Percentiles rank a stretch among this genome's conserved stretches.
Evolutionary conservation across 2,329 filamentous ascomycete genomes (phyloP).

Genomic region (Calonectria honghensis): DNA sequence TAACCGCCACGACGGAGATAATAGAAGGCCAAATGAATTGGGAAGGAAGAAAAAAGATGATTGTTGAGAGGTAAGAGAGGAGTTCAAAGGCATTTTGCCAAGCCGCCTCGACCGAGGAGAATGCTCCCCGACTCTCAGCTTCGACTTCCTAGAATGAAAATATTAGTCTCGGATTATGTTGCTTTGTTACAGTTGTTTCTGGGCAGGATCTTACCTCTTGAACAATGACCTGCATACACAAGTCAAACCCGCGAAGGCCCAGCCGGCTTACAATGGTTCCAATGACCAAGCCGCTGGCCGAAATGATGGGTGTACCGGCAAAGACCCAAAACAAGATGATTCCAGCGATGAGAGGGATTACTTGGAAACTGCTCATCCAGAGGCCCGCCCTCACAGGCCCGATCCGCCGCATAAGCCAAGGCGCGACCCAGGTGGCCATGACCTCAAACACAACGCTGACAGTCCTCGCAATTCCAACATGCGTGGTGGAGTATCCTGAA

Average conservation of each 20-base stretch:
- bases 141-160: slow-evolving; percentile 67
- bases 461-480: slow-evolving; percentile 71
- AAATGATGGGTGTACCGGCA: slow-evolving; percentile 53
- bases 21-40: slow-evolving; percentile 78
- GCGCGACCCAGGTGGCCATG: slow-evolving; percentile 75
- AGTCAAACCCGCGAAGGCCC: slow-evolving; percentile 76
- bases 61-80: slow-evolving; percentile 77
- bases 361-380: slow-evolving; percentile 81
- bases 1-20: slow-evolving; percentile 72
- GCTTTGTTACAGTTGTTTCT: background rate
- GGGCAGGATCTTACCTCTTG: slow-evolving; percentile 69
- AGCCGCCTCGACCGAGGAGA: slow-evolving; percentile 79
- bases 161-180: background rate
- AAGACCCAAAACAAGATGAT: slow-evolving; percentile 62
- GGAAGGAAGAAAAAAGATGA: slow-evolving; percentile 75
- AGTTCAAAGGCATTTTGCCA: slow-evolving; percentile 82
- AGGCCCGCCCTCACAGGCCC: slow-evolving; percentile 77
- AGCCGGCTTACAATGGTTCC: slow-evolving; percentile 73
- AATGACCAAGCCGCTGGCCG: slow-evolving; percentile 67
- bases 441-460: slow-evolving; percentile 73
- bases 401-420: slow-evolving; percentile 70
- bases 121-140: slow-evolving; percentile 73
- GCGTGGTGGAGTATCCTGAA: slow-evolving; percentile 67
- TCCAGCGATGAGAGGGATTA: slow-evolving; percentile 69
- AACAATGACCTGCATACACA: slow-evolving; percentile 75